phyloP scores from a whole-genome alignment of 1,284 basidiomycete species.

The Leccinum olivaceoglutinosum region DNA sequence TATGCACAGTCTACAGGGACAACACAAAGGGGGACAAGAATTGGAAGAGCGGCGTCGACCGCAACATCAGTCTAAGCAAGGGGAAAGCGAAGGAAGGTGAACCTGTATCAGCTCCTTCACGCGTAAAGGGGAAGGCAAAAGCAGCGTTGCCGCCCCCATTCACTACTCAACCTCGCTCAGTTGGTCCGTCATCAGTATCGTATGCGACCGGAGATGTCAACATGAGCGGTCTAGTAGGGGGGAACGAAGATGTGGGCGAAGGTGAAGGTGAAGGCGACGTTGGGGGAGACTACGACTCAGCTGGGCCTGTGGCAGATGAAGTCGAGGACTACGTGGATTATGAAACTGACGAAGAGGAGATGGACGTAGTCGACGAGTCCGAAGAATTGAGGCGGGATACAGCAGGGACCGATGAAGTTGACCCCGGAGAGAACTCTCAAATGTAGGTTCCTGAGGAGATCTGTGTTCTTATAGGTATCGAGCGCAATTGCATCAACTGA shows the following conservation, averaged over 20 bases:
- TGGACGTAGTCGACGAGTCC: slow-evolving; percentile 32
- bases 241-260: slow-evolving; percentile 18
- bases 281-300: slow-evolving; percentile 24
- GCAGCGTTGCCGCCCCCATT: slow-evolving; percentile 26
- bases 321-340: slow-evolving; percentile 21
- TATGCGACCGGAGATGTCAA: slow-evolving; percentile 17
- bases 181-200: slow-evolving; percentile 13
- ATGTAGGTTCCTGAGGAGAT: background rate
- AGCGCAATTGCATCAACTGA: too few species aligned
- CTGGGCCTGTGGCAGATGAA: slow-evolving; percentile 26
- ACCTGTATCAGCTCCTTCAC: slow-evolving; percentile 21
- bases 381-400: slow-evolving; percentile 32
- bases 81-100: slow-evolving; percentile 28
- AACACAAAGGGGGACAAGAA: slow-evolving; percentile 49
- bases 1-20: slow-evolving; percentile 51
- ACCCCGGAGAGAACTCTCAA: slow-evolving; percentile 10
- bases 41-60: slow-evolving; percentile 36
- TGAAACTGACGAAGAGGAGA: slow-evolving; percentile 32
- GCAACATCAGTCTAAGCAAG: slow-evolving; percentile 21
- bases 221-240: slow-evolving; percentile 16
- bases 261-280: slow-evolving; percentile 21
- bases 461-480: background rate
- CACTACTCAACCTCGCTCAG: slow-evolving; percentile 26
- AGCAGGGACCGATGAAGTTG: slow-evolving; percentile 23
- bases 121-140: slow-evolving; percentile 35